Evolutionary conservation across 1,139 yeast species (phyloP).

Genomic region (Casaregolazyma lundiana): DNA sequence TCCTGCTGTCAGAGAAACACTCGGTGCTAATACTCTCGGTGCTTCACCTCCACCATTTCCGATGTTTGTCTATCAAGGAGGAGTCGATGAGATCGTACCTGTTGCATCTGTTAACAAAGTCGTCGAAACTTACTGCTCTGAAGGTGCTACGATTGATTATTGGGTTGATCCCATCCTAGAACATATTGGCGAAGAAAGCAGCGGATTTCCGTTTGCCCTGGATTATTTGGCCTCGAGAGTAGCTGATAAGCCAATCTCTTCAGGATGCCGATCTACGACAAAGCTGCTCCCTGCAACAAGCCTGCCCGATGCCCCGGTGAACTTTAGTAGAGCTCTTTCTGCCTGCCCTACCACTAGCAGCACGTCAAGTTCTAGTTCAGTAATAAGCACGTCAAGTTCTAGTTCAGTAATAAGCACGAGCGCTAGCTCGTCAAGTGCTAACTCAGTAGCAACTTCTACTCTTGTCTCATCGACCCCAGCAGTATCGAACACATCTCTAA

Average conservation of each 20-base stretch:
- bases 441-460: no score
- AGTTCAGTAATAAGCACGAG: no score
- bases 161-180: slow-evolving; percentile 16
- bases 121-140: slow-evolving; percentile 23
- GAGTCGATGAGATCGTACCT: slow-evolving; percentile 25
- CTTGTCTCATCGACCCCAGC: no score
- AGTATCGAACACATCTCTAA: no score
- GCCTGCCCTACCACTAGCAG: no score
- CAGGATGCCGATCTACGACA: slow-evolving; percentile 14
- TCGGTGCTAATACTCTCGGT: slow-evolving; percentile 18
- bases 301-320: no score
- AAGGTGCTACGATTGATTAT: slow-evolving; percentile 27
- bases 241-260: slow-evolving; percentile 13
- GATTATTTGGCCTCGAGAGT: slow-evolving; percentile 18
- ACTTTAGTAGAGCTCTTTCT: no score
- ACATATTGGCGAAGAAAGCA: slow-evolving; percentile 16
- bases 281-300: no score
- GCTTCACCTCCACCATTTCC: slow-evolving; percentile 22
- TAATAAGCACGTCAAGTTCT: no score
- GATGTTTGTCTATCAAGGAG: slow-evolving; percentile 27
- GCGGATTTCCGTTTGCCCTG: slow-evolving; percentile 16
- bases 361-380: no score
- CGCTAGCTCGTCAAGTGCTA: no score
- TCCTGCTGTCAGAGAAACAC: slow-evolving; percentile 13
- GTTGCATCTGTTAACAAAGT: slow-evolving; percentile 19